Evolutionary conservation across 352 stramenopile species (phyloP).

Genomic region (Phytopythium boreale): DNA sequence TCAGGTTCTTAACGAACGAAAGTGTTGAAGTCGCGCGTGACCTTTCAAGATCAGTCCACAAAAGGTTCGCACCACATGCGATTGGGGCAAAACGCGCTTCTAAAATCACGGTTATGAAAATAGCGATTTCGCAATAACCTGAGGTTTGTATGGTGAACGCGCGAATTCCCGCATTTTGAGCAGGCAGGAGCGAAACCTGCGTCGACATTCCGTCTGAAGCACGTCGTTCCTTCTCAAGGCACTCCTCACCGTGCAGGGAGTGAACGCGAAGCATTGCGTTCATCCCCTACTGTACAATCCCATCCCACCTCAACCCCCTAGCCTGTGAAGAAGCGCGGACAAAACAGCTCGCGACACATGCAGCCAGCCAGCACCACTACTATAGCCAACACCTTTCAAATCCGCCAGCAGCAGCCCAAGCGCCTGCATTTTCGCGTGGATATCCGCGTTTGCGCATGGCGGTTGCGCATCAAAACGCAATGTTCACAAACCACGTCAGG

Average conservation of each 20-base stretch:
- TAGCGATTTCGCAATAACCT: background rate
- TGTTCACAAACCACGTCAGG: too few species aligned
- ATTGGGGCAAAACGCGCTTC: background rate
- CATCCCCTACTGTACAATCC: too few species aligned
- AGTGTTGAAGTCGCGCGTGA: background rate
- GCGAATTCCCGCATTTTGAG: too few species aligned
- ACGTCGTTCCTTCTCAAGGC: too few species aligned
- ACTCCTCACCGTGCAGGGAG: too few species aligned
- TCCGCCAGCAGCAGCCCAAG: too few species aligned
- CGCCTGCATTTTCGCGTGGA: background rate
- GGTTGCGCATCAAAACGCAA: conserved; percentile 3
- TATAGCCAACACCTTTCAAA: too few species aligned
- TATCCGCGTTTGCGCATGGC: background rate
- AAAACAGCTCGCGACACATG: background rate
- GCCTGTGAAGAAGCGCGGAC: background rate
- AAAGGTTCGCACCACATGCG: background rate
- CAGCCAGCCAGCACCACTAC: too few species aligned
- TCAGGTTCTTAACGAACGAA: background rate
- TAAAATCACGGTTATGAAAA: background rate
- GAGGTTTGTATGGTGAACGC: background rate
- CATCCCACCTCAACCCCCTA: too few species aligned
- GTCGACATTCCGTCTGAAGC: too few species aligned
- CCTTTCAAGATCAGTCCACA: conserved; percentile 9
- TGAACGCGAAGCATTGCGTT: too few species aligned
- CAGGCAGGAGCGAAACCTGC: too few species aligned